Percentiles rank a stretch among this genome's conserved stretches.
These are phyloP conservation scores for Bertia moriformis DNA, from an alignment of 2,329 filamentous ascomycete species.

Conservation along the genomic window DNA sequence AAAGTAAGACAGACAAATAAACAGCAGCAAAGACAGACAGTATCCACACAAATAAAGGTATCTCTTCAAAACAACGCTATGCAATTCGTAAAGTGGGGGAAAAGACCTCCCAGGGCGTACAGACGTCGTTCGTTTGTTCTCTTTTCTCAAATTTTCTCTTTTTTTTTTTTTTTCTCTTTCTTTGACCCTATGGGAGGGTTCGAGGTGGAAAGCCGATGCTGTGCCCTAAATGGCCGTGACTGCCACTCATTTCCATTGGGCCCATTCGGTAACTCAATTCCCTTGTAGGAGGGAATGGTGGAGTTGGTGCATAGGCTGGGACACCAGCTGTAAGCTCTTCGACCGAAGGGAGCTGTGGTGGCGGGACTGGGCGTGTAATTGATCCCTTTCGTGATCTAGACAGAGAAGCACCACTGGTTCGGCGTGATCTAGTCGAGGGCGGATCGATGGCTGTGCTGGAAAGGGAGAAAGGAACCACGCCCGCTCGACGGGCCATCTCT, in stretches of 20 bases:
- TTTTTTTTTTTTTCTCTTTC: background rate
- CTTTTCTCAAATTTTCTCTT: too few relatives aligned
- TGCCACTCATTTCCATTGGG: background rate
- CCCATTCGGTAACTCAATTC: background rate
- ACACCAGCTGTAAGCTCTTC: slow-evolving; percentile 1
- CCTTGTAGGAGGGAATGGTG: background rate
- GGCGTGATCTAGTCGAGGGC: background rate
- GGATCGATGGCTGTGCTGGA: slow-evolving; percentile 15
- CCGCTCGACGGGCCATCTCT: slow-evolving; percentile 86
- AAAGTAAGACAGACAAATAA: too few relatives aligned
- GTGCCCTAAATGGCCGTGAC: background rate
- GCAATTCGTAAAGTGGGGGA: too few relatives aligned
- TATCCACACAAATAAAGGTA: too few relatives aligned
- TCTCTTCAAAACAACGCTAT: too few relatives aligned
- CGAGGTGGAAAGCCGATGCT: background rate
- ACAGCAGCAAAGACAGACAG: too few relatives aligned
- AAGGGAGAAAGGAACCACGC: slow-evolving; percentile 71
- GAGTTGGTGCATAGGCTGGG: background rate
- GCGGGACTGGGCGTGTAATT: background rate
- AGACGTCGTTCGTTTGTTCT: too few relatives aligned
- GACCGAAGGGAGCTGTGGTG: background rate
- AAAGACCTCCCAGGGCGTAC: background rate
- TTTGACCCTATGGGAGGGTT: background rate
- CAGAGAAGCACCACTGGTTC: background rate
- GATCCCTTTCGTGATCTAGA: background rate